A percentile compares a stretch with the other conserved stretches of the same genome.
Conservation (phyloP, 495 filamentous ascomycete genomes). For the Tuber borchii region DNA sequence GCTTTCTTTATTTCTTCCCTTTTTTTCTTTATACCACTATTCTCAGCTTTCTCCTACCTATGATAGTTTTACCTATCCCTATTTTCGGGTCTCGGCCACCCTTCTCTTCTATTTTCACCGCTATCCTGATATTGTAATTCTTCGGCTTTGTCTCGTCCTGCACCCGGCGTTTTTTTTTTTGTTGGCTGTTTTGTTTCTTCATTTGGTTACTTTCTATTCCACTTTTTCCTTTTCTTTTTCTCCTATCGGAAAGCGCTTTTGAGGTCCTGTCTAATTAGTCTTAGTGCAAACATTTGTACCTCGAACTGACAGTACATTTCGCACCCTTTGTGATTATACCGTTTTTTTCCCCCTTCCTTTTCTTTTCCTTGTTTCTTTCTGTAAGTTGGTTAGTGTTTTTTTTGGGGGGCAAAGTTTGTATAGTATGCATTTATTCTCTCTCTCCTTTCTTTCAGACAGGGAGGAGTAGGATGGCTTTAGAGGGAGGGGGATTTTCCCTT, state of each 20-base stretch:
- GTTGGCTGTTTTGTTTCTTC: slow-evolving; percentile 8
- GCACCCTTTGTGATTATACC: neutral
- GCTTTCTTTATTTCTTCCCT: slow-evolving; percentile 11
- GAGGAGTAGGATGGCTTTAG: neutral
- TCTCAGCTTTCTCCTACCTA: neutral
- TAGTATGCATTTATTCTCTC: neutral
- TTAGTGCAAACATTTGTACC: neutral
- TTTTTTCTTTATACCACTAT: slow-evolving; percentile 8
- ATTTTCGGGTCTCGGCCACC: neutral
- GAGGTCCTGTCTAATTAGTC: neutral
- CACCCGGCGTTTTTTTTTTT: slow-evolving; percentile 6
- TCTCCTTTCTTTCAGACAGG: neutral
- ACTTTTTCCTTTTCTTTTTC: neutral
- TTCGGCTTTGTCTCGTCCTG: neutral
- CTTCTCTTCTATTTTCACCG: slow-evolving; percentile 1
- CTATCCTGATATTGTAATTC: neutral
- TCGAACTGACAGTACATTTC: neutral
- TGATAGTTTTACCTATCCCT: neutral
- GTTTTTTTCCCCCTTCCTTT: neutral
- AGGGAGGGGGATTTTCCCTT: neutral
- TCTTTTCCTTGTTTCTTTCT: slow-evolving; percentile 2
- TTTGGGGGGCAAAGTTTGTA: neutral
- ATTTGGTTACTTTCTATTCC: slow-evolving; percentile 6
- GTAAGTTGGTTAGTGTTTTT: neutral
- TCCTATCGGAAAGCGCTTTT: neutral